Conservation (phyloP, 495 filamentous ascomycete species). For the Penicillium crystallinum region DNA sequence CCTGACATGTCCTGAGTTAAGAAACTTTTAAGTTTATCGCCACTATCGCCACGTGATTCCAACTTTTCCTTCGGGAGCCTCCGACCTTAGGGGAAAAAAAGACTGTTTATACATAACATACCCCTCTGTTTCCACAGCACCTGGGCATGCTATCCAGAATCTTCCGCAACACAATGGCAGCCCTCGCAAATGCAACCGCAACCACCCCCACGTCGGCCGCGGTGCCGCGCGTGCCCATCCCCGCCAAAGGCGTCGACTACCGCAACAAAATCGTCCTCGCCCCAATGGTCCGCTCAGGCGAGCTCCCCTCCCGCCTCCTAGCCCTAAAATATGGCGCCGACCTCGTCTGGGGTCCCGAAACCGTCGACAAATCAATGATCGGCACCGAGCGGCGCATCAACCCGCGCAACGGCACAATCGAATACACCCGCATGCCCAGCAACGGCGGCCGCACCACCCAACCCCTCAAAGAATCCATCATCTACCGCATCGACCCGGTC, state of each 20-base stretch:
- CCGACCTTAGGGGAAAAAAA: slow-evolving; percentile 8
- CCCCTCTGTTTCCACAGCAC: neutral
- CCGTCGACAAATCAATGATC: slow-evolving; percentile 83
- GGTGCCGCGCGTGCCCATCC: slow-evolving; percentile 66
- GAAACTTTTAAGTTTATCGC: neutral
- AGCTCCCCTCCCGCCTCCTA: slow-evolving; percentile 80
- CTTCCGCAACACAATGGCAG: slow-evolving; percentile 51
- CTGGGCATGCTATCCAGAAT: slow-evolving; percentile 40
- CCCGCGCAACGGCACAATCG: slow-evolving; percentile 66
- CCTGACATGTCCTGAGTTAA: neutral
- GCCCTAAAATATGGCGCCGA: slow-evolving; percentile 94
- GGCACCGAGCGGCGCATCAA: slow-evolving; percentile 75
- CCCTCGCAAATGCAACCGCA: slow-evolving; percentile 23
- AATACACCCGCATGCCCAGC: slow-evolving; percentile 72
- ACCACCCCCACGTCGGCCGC: neutral
- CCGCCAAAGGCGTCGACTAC: slow-evolving; percentile 85
- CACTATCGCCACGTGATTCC: slow-evolving; percentile 18
- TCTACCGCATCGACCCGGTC: slow-evolving; percentile 77
- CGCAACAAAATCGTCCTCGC: slow-evolving; percentile 89
- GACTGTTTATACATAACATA: neutral
- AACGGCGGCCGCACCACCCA: slow-evolving; percentile 50
- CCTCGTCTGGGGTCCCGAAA: slow-evolving; percentile 96
- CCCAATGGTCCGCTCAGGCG: slow-evolving; percentile 95
- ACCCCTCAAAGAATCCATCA: slow-evolving; percentile 58
- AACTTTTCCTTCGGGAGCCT: neutral